These are phyloP conservation scores for Allium cepa DNA, from an alignment of 106 monocot species.

Conservation along the genomic window DNA sequence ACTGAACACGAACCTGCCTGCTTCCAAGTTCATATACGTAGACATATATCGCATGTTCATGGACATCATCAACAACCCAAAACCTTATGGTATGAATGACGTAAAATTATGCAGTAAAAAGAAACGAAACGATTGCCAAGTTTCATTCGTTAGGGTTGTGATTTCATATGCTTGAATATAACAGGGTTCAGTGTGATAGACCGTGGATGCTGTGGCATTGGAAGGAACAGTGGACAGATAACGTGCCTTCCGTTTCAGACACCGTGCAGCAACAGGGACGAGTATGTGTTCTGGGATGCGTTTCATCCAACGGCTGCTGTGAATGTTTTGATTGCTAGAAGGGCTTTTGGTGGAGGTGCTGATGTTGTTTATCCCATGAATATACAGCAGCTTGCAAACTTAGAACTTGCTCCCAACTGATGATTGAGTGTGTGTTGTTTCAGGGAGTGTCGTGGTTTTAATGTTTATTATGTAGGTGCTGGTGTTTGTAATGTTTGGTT, in stretches of 20 bases:
- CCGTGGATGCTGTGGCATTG: background rate
- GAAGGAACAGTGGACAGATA: background rate
- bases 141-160: no score
- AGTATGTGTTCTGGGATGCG: background rate
- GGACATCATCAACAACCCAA: constrained; percentile 45
- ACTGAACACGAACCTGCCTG: constrained; percentile 63
- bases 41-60: constrained; percentile 63
- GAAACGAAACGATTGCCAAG: no score
- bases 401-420: constrained; percentile 14
- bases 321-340: constrained; percentile 45
- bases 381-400: constrained; percentile 55
- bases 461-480: no score
- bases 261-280: background rate
- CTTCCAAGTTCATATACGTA: constrained; percentile 54
- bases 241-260: background rate
- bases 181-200: constrained; percentile 59
- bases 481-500: no score
- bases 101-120: no score
- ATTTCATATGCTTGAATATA: no score
- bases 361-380: constrained; percentile 52
- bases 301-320: constrained; percentile 41
- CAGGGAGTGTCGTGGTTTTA: no score
- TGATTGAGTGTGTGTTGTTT: no score
- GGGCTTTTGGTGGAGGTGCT: constrained; percentile 38
- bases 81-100: constrained; percentile 36